A percentile compares a stretch with the other conserved stretches of the same genome.
phyloP scores from a whole-genome alignment of 2,329 filamentous ascomycete species.

The Pseudopyrenochaeta lycopersici region DNA sequence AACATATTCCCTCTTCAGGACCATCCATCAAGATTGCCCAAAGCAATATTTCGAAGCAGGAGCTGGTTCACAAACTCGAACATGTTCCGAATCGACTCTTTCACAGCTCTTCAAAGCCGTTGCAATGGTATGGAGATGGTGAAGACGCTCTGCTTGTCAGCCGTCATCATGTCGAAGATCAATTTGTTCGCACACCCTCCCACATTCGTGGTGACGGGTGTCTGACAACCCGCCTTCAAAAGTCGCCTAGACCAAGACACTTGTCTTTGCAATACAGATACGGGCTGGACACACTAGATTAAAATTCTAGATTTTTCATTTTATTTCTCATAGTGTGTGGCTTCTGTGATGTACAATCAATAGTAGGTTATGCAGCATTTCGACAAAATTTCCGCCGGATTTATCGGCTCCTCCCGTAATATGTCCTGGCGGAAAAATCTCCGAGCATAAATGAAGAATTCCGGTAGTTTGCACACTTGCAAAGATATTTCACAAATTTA shows the following conservation, averaged over 20 bases:
- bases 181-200: slow-evolving; percentile 27
- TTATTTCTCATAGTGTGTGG: too few species aligned
- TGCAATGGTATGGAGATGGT: slow-evolving; percentile 30
- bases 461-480: too few species aligned
- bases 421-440: too few species aligned
- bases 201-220: slow-evolving; percentile 28
- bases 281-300: slow-evolving; percentile 35
- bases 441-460: too few species aligned
- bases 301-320: too few species aligned
- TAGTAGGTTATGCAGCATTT: too few species aligned
- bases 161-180: slow-evolving; percentile 31
- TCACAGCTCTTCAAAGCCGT: slow-evolving; percentile 25
- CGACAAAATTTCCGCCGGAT: too few species aligned
- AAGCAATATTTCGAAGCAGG: neutral
- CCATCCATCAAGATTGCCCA: too few species aligned
- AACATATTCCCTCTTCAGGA: too few species aligned
- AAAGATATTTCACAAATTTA: too few species aligned
- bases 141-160: slow-evolving; percentile 19
- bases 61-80: neutral
- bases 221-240: slow-evolving; percentile 32
- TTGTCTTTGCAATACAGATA: slow-evolving; percentile 50
- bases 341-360: too few species aligned
- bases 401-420: too few species aligned
- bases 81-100: slow-evolving; percentile 8
- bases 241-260: slow-evolving; percentile 45